Conservation (phyloP, 2,329 filamentous ascomycete species). For the Fusarium sp. region DNA sequence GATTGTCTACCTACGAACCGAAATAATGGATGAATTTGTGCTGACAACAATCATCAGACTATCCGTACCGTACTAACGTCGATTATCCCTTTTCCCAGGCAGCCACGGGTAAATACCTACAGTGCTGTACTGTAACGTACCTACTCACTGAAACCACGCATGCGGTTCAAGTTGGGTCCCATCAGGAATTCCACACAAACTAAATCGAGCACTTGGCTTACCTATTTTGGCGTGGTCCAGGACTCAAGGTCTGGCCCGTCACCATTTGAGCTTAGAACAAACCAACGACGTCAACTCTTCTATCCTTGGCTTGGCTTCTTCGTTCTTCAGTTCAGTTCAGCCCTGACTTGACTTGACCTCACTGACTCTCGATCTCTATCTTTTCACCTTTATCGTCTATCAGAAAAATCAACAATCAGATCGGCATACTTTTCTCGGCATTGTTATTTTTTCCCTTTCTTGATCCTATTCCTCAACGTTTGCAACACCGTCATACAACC, state of each 20-base stretch:
- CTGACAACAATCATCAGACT: slow-evolving; percentile 11
- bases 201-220: slow-evolving; percentile 37
- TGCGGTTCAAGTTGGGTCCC: slow-evolving; percentile 21
- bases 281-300: slow-evolving; percentile 42
- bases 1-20: slow-evolving; percentile 15
- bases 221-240: slow-evolving; percentile 29
- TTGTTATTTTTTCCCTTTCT: not conserved
- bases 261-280: slow-evolving; percentile 32
- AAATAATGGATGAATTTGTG: slow-evolving; percentile 9
- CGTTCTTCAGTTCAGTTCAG: not conserved
- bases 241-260: slow-evolving; percentile 16
- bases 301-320: slow-evolving; percentile 33
- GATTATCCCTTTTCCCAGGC: slow-evolving; percentile 14
- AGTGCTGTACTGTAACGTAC: not conserved
- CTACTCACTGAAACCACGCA: slow-evolving; percentile 14
- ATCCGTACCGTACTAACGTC: not conserved
- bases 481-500: slow-evolving; percentile 3
- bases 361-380: not conserved
- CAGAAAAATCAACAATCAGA: not conserved
- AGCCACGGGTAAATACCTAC: slow-evolving; percentile 16
- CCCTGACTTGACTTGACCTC: slow-evolving; percentile 1
- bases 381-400: slow-evolving; percentile 1
- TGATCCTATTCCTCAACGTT: not conserved
- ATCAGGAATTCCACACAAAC: slow-evolving; percentile 28
- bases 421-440: not conserved